phyloP scores from a whole-genome alignment of 192 early-diverging fungal species.

The Linnemannia elongata region DNA sequence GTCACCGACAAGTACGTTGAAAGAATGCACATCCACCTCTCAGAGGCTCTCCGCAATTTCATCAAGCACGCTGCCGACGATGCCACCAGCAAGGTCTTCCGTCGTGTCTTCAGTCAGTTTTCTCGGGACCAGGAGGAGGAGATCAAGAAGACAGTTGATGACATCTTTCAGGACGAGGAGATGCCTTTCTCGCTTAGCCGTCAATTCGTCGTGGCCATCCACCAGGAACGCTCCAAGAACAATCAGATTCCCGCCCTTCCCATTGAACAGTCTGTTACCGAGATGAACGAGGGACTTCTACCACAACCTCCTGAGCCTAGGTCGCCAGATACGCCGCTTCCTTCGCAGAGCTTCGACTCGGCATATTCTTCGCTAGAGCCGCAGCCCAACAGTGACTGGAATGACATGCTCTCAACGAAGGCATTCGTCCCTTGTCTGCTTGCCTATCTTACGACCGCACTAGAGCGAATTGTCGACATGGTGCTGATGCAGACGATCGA shows the following conservation, averaged over 20 bases:
- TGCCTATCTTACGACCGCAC: too few relatives aligned
- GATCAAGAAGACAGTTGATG: neutral
- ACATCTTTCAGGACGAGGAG: constrained; percentile 10
- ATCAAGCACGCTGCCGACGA: neutral
- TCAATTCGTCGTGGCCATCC: neutral
- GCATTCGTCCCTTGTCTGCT: too few relatives aligned
- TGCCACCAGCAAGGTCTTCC: constrained; percentile 6
- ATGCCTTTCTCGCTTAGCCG: neutral
- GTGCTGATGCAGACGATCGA: too few relatives aligned
- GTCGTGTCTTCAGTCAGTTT: constrained; percentile 14
- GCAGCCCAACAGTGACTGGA: too few relatives aligned
- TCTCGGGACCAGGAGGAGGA: neutral
- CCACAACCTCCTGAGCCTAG: too few relatives aligned
- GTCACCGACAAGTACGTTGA: neutral
- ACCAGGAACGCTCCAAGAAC: constrained; percentile 14
- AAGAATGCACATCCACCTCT: neutral
- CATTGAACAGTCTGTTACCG: neutral
- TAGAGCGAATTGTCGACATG: too few relatives aligned
- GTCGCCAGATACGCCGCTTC: too few relatives aligned
- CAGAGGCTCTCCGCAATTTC: neutral
- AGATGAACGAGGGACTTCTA: neutral
- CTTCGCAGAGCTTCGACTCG: too few relatives aligned
- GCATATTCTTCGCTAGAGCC: too few relatives aligned
- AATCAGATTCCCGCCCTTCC: too few relatives aligned
- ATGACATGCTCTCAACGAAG: too few relatives aligned